These are phyloP conservation scores for Penicillium sp. DNA, from an alignment of 2,329 filamentous ascomycete genomes.

Conservation along the genomic window DNA sequence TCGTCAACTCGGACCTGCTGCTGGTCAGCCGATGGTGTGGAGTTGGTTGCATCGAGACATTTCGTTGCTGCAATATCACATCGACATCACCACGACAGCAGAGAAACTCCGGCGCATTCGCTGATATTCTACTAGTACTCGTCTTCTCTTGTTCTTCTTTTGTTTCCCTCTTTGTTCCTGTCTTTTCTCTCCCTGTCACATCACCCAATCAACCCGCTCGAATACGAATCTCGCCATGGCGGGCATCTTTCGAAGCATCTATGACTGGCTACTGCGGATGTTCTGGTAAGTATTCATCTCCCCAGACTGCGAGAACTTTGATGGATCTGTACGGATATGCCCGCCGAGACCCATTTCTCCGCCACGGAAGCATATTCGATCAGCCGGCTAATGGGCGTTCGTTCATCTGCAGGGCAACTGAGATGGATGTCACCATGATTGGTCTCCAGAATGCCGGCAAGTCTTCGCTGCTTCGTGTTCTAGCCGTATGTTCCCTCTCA, in stretches of 20 bases:
- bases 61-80: background rate
- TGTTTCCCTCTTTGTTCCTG: slow-evolving; percentile 12
- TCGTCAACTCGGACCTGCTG: slow-evolving; percentile 12
- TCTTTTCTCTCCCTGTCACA: background rate
- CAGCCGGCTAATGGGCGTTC: slow-evolving; percentile 11
- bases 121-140: background rate
- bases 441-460: slow-evolving; percentile 97
- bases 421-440: slow-evolving; percentile 99
- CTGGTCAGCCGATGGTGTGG: slow-evolving; percentile 12
- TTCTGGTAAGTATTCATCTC: slow-evolving; percentile 70
- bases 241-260: slow-evolving; percentile 86
- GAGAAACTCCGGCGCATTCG: background rate
- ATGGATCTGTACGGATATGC: slow-evolving; percentile 22
- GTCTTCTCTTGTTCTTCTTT: background rate
- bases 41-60: slow-evolving; percentile 7
- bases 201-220: background rate
- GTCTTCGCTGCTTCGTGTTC: slow-evolving; percentile 86
- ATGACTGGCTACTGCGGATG: slow-evolving; percentile 96
- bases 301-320: too few relatives aligned
- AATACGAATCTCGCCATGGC: slow-evolving; percentile 67
- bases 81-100: background rate
- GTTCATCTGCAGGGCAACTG: slow-evolving; percentile 69
- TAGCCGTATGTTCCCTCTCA: slow-evolving; percentile 70
- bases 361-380: slow-evolving; percentile 17
- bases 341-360: slow-evolving; percentile 30